Percentiles rank a stretch among this genome's conserved stretches.
phyloP scores from a whole-genome alignment of 129 eudicot species.

The Saussurea involucrata region DNA sequence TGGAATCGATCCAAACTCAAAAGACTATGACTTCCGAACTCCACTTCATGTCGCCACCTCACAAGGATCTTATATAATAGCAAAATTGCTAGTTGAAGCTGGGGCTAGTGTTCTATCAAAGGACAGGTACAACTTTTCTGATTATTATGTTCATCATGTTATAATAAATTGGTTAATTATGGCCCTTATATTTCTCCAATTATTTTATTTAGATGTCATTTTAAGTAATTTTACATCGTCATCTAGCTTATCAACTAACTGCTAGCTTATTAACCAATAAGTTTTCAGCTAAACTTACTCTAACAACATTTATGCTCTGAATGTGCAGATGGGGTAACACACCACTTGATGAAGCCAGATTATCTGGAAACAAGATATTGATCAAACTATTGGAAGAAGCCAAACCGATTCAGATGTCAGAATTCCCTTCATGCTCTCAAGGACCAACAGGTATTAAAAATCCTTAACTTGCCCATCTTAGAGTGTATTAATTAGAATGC shows the following conservation, averaged over 20 bases:
- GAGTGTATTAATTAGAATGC: neutral
- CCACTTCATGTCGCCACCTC: constrained; percentile 92
- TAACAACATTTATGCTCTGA: neutral
- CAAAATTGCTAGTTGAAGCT: constrained; percentile 72
- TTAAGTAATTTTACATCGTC: no score
- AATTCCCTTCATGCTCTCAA: constrained; percentile 33
- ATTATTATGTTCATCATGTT: neutral
- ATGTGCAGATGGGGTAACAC: constrained; percentile 90
- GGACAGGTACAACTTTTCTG: constrained; percentile 70
- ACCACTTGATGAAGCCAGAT: constrained; percentile 72
- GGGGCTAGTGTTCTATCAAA: constrained; percentile 82
- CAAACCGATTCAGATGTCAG: constrained; percentile 41
- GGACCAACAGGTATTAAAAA: constrained; percentile 42
- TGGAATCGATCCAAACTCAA: constrained; percentile 80
- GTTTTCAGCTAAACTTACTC: no score
- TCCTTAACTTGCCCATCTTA: neutral
- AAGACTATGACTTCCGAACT: constrained; percentile 79
- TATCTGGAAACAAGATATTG: constrained; percentile 60
- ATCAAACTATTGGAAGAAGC: constrained; percentile 70
- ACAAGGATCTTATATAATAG: constrained; percentile 67
- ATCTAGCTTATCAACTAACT: no score
- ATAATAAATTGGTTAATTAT: neutral
- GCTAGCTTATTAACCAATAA: no score
- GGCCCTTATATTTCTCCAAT: no score
- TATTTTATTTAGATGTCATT: no score